phyloP scores from a whole-genome alignment of 495 filamentous ascomycete species.

The Daldinia caldariorum region DNA sequence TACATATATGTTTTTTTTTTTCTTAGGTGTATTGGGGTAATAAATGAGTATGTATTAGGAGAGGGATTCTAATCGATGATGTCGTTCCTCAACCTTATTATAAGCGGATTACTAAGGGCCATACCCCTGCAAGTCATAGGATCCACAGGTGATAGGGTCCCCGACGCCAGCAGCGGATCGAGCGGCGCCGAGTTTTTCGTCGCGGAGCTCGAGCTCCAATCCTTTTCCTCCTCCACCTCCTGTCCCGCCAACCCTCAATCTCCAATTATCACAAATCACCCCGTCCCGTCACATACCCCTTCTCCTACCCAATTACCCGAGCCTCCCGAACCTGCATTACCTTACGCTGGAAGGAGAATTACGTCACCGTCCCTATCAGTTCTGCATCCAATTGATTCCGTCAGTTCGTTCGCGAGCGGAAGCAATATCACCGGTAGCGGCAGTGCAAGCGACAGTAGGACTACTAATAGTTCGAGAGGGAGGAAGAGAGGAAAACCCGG shows the following conservation, averaged over 20 bases:
- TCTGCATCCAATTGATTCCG: constrained; percentile 10
- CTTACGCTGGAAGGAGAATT: background rate
- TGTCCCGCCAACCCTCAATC: constrained; percentile 24
- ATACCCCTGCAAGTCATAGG: constrained; percentile 31
- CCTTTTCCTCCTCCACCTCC: background rate
- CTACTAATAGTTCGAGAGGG: background rate
- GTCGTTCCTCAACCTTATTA: constrained; percentile 32
- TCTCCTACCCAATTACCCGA: constrained; percentile 7
- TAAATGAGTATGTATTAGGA: too few species aligned
- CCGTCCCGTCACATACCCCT: background rate
- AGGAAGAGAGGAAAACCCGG: background rate
- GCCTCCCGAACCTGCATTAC: constrained; percentile 1
- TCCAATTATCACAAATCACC: background rate
- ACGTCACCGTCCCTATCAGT: constrained; percentile 1
- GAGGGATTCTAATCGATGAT: constrained; percentile 30
- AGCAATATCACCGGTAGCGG: constrained; percentile 5
- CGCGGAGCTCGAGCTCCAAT: constrained; percentile 38
- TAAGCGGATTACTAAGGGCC: constrained; percentile 51
- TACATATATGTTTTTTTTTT: background rate
- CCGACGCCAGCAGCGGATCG: constrained; percentile 33
- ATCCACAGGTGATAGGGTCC: constrained; percentile 35
- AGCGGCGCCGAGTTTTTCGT: constrained; percentile 38
- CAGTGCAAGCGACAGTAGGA: background rate
- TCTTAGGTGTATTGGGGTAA: too few species aligned
- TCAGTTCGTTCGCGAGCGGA: constrained; percentile 14